Conservation (phyloP, 305 asterid genomes). For the Plantago coronopus region DNA sequence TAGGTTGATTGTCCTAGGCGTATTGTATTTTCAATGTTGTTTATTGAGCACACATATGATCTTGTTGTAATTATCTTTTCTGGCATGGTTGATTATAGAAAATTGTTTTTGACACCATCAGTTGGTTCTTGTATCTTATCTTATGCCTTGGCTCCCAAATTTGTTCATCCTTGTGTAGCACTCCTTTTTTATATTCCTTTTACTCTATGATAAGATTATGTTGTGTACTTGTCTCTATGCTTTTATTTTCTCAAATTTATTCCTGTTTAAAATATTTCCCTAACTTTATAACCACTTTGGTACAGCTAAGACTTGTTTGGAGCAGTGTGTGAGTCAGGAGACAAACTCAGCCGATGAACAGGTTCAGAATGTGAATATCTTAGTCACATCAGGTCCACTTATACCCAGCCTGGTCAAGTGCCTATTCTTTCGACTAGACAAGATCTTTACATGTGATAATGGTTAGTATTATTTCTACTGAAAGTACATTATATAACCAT, state of each 20-base stretch:
- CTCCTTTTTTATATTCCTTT: not conserved
- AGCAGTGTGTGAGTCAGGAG: slow-evolving; percentile 63
- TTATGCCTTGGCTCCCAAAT: too few relatives aligned
- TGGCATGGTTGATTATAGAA: too few relatives aligned
- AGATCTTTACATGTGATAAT: slow-evolving; percentile 52
- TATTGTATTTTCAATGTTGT: not conserved
- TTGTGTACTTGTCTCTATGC: slow-evolving; percentile 6
- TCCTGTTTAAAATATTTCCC: slow-evolving; percentile 1
- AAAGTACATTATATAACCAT: not conserved
- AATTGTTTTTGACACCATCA: too few relatives aligned
- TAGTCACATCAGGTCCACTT: slow-evolving; percentile 89
- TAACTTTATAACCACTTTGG: slow-evolving; percentile 15
- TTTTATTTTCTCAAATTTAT: slow-evolving; percentile 1
- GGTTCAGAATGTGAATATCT: slow-evolving; percentile 59
- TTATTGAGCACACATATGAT: too few relatives aligned
- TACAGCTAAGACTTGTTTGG: slow-evolving; percentile 78
- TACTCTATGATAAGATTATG: slow-evolving; percentile 3
- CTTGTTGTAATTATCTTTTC: too few relatives aligned
- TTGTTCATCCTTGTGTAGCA: too few relatives aligned
- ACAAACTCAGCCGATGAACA: slow-evolving; percentile 28
- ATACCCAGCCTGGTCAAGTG: slow-evolving; percentile 93
- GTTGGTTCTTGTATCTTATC: too few relatives aligned
- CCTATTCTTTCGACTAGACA: slow-evolving; percentile 68
- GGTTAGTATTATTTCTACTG: slow-evolving; percentile 43
- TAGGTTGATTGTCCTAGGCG: not conserved